Conservation (phyloP, 352 stramenopile genomes). For the Globisporangium recalcitrans region DNA sequence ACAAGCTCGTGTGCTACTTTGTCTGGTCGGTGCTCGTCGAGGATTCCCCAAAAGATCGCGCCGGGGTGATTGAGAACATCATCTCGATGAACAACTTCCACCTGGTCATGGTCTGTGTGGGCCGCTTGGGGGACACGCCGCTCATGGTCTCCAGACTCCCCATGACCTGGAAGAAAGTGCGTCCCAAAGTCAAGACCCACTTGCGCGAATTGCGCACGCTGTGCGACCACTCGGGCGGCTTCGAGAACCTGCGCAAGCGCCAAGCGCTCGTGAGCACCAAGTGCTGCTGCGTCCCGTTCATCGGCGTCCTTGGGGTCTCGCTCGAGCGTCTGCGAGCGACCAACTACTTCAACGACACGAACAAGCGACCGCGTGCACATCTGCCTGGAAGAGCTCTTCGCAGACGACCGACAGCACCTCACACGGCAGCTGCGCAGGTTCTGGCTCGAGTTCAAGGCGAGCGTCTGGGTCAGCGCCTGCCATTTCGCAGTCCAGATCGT, state of each 20-base stretch:
- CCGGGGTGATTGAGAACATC: conserved; percentile 67
- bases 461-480: conserved; percentile 23
- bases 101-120: conserved; percentile 75
- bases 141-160: conserved; percentile 67
- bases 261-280: conserved; percentile 40
- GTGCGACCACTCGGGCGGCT: conserved; percentile 66
- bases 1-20: conserved; percentile 58
- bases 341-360: conserved; percentile 38
- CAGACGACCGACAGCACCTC: conserved; percentile 30
- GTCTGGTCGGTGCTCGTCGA: conserved; percentile 74
- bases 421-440: conserved; percentile 39
- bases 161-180: conserved; percentile 67
- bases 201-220: conserved; percentile 53
- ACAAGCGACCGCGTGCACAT: conserved; percentile 36
- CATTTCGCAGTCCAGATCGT: conserved; percentile 23
- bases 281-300: conserved; percentile 54
- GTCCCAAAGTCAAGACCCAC: conserved; percentile 58
- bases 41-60: conserved; percentile 57
- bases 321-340: conserved; percentile 52
- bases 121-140: conserved; percentile 60
- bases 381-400: conserved; percentile 41
- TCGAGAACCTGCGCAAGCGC: conserved; percentile 60
- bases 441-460: conserved; percentile 46
- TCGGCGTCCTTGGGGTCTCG: conserved; percentile 64
- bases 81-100: conserved; percentile 76